Base-by-base conservation (phyloP, 2,329 filamentous ascomycete genomes). In the Ceratocystis smalleyi region DNA sequence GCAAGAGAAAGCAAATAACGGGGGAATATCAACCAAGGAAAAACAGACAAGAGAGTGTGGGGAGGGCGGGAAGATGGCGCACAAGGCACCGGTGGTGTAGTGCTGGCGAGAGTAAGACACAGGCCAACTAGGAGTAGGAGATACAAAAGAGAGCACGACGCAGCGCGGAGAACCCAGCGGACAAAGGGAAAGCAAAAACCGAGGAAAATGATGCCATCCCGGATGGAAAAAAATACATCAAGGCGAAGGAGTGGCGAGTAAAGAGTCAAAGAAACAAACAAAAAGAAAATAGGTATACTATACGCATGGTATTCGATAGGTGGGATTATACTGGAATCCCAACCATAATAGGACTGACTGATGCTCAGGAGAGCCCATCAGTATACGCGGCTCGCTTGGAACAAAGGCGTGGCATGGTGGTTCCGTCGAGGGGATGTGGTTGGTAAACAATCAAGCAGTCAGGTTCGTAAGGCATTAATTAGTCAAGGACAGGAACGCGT, bases 381-480 rank as follows among this genome's bases (percentile, higher is more conserved):
- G 35, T 40, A 1, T 40, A 40, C 15, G 12, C 10, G 3, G 35
- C 35, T 40, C 35, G 35, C 35, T 15, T 15, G 12, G 10, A 0
- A 40, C 35, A 40, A 15, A 40, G 35, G 35, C 35, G 15, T 5
- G 10, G 3, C 10, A 40, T 40, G 10, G 35, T 5, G 12, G 1
- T 40, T 40, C 35, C 35, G 12, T 35, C 12, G 35, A 12, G 35
- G 35, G 4, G 22, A 27, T 51, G 22, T 15, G 5, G 47, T 51
- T 35, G 54, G 54, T 35, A 57, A 35, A 57, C 27, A 35, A 35
- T 32, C 7, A 60, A 59, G 59, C 35, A 64, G 60, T 57, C 40
- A 60, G n/a, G 59, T 12, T 47, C 61, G 43, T 43, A 47, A 61
- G 47, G 62, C 54, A 47, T 64, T n/a, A 65, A 47, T 64, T n/a